phyloP scores from a whole-genome alignment of 495 filamentous ascomycete species.

The Astrocystis sublimbata region DNA sequence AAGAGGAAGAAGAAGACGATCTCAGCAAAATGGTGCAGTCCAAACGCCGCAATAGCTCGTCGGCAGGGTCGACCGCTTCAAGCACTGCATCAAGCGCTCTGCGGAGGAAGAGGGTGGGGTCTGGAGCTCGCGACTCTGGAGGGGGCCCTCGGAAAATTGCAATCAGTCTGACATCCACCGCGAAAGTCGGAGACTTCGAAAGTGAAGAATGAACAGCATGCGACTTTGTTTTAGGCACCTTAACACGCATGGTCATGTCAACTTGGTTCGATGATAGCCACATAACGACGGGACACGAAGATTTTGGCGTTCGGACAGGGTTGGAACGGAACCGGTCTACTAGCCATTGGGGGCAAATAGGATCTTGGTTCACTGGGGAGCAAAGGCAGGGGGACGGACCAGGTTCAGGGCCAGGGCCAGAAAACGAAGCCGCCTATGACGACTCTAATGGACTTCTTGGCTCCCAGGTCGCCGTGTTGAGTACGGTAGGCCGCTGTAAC shows the following conservation, averaged over 20 bases:
- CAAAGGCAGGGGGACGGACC: slow-evolving; percentile 18
- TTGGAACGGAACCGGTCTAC: slow-evolving; percentile 23
- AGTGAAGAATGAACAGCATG: slow-evolving; percentile 24
- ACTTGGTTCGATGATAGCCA: slow-evolving; percentile 9
- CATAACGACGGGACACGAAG: slow-evolving; percentile 31
- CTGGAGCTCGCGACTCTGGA: slow-evolving; percentile 25
- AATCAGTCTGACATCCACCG: slow-evolving; percentile 43
- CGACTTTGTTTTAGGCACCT: slow-evolving; percentile 16
- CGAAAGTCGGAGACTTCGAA: slow-evolving; percentile 33
- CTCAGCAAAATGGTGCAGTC: slow-evolving; percentile 68
- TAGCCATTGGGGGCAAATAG: slow-evolving; percentile 19
- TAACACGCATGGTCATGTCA: background rate
- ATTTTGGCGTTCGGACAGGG: slow-evolving; percentile 29
- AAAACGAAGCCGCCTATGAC: background rate
- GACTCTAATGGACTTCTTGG: background rate
- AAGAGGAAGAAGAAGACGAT: slow-evolving; percentile 85
- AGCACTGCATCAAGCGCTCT: slow-evolving; percentile 18
- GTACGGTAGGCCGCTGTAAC: slow-evolving; percentile 3
- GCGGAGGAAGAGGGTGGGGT: slow-evolving; percentile 31
- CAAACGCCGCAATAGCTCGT: slow-evolving; percentile 64
- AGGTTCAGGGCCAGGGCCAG: background rate
- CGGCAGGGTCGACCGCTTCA: slow-evolving; percentile 32
- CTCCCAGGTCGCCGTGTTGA: background rate
- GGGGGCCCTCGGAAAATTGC: slow-evolving; percentile 45
- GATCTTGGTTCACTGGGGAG: slow-evolving; percentile 18